These are phyloP conservation scores for Zelopaecilomyces penicillatus DNA, from an alignment of 2,329 filamentous ascomycete genomes.

Conservation along the genomic window DNA sequence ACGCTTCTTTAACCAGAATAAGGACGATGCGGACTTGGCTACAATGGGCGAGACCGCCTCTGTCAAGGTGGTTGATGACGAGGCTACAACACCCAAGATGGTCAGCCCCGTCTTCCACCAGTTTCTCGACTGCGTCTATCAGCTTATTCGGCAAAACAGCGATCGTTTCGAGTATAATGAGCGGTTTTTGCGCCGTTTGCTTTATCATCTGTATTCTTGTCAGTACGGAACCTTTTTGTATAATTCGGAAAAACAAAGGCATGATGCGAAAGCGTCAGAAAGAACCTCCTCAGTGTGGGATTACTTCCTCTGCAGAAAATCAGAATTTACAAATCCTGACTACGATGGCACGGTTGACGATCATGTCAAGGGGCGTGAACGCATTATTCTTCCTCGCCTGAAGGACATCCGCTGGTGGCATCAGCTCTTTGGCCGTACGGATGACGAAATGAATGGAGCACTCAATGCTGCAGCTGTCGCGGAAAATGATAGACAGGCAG, in stretches of 20 bases:
- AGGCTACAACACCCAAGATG: constrained; percentile 77
- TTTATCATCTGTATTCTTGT: constrained; percentile 92
- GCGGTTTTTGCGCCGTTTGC: constrained; percentile 75
- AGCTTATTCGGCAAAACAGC: constrained; percentile 77
- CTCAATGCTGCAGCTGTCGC: constrained; percentile 46
- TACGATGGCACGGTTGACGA: constrained; percentile 74
- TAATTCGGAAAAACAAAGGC: constrained; percentile 85
- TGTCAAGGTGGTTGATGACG: constrained; percentile 38
- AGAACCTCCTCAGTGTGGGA: constrained; percentile 87
- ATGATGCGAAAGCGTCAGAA: constrained; percentile 59
- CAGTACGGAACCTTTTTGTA: constrained; percentile 96
- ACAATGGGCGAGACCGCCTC: constrained; percentile 32
- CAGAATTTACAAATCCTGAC: constrained; percentile 73
- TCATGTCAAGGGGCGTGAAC: constrained; percentile 67
- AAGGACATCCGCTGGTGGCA: constrained; percentile 90
- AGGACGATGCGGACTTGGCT: constrained; percentile 53
- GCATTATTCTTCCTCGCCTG: constrained; percentile 71
- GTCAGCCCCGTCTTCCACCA: constrained; percentile 96
- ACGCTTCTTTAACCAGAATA: constrained; percentile 74
- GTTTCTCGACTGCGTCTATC: constrained; percentile 90
- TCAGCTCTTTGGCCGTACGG: constrained; percentile 74
- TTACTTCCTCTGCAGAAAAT: constrained; percentile 75
- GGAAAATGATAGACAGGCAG: constrained; percentile 32
- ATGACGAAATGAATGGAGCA: constrained; percentile 85
- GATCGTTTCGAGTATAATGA: constrained; percentile 95